Conservation (phyloP, 2,329 filamentous ascomycete species). For the Colletotrichum euphorbiae region DNA sequence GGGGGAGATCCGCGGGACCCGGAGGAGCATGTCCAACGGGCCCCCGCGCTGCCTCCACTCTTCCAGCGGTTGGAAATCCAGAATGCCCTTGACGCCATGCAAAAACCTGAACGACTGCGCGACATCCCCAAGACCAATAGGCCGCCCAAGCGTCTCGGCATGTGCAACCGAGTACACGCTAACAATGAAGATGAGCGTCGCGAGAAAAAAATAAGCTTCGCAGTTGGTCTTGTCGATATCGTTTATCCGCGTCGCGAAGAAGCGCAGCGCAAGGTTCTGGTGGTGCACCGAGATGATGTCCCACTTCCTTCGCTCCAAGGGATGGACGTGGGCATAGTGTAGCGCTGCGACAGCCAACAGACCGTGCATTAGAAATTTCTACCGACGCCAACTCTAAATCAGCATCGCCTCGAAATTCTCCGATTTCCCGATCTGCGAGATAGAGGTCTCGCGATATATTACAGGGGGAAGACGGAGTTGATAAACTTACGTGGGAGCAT, state of each 20-base stretch:
- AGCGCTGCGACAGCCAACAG: constrained; percentile 48
- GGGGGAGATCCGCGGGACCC: neutral
- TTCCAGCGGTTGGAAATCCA: constrained; percentile 44
- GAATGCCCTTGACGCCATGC: constrained; percentile 47
- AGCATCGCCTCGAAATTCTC: no score
- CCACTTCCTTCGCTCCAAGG: constrained; percentile 42
- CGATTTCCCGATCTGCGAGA: neutral
- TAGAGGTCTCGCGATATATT: constrained; percentile 7
- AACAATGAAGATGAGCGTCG: constrained; percentile 49
- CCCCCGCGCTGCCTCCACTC: constrained; percentile 41
- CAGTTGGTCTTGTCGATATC: constrained; percentile 47
- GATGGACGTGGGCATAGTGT: constrained; percentile 46
- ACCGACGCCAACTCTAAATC: constrained; percentile 39
- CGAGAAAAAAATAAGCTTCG: constrained; percentile 48
- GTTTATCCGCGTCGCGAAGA: constrained; percentile 45
- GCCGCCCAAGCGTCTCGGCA: neutral
- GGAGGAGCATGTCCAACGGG: constrained; percentile 38
- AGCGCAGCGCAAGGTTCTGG: constrained; percentile 48
- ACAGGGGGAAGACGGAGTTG: neutral
- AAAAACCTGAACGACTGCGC: constrained; percentile 48
- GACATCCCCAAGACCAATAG: constrained; percentile 46
- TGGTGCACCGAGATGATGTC: constrained; percentile 48
- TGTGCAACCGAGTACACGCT: constrained; percentile 46
- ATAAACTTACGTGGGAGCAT: constrained; percentile 29
- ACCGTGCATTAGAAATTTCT: constrained; percentile 48